Percentiles rank a stretch among this genome's conserved stretches.
Conservation (phyloP, 2,329 filamentous ascomycete genomes). For the Penicillium sp. region DNA sequence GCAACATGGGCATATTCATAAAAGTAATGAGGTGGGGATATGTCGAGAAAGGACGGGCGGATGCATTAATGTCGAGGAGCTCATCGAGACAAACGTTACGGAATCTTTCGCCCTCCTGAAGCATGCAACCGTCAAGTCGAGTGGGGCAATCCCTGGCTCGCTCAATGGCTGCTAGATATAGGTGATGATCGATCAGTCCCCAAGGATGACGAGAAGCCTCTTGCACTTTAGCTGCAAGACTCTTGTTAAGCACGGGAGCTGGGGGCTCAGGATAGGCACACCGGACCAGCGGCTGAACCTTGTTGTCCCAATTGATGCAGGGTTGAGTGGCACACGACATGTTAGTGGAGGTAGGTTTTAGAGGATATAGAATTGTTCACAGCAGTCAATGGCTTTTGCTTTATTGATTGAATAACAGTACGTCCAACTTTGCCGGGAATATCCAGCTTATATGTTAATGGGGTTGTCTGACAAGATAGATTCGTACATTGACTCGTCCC, state of each 20-base stretch:
- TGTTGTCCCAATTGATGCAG: constrained; percentile 3
- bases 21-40: background rate
- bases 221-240: background rate
- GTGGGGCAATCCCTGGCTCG: constrained; percentile 12
- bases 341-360: background rate
- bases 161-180: constrained; percentile 32
- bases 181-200: constrained; percentile 33
- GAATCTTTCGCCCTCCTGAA: constrained; percentile 29
- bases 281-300: background rate
- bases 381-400: background rate
- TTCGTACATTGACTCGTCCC: background rate
- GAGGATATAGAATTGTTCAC: background rate
- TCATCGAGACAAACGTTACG: constrained; percentile 23
- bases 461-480: background rate
- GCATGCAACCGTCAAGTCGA: constrained; percentile 23
- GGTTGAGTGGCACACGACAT: background rate
- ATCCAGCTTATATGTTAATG: background rate
- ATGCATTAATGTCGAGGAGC: constrained; percentile 14
- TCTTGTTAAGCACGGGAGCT: background rate
- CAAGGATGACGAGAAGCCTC: constrained; percentile 25
- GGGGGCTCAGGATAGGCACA: background rate
- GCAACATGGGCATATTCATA: background rate
- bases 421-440: background rate
- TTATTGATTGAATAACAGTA: background rate
- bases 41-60: background rate